Conservation (phyloP, 2,329 filamentous ascomycete genomes). For the Hymenoscyphus salicellus region DNA sequence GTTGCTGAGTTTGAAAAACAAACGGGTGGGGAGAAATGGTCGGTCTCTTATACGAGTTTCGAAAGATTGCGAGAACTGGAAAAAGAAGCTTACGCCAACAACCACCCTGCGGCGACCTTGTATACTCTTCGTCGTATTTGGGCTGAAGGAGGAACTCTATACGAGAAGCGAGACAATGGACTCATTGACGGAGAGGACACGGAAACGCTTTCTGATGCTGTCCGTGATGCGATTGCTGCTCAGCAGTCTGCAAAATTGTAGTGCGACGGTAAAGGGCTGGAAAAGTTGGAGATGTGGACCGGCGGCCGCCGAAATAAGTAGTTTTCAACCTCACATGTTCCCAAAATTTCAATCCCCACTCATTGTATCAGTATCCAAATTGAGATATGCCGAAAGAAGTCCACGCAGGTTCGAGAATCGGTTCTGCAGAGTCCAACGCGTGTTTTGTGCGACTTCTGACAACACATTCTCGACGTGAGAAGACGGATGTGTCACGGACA, state of each 20-base stretch:
- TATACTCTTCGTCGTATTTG: conserved; percentile 68
- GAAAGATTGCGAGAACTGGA: conserved; percentile 54
- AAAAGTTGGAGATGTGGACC: too few relatives aligned
- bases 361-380: too few relatives aligned
- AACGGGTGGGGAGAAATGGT: conserved; percentile 42
- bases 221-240: conserved; percentile 36
- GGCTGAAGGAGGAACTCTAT: conserved; percentile 69
- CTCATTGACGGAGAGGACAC: conserved; percentile 51
- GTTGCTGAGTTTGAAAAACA: conserved; percentile 37
- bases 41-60: conserved; percentile 29
- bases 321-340: too few relatives aligned
- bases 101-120: conserved; percentile 49
- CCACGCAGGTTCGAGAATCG: too few relatives aligned
- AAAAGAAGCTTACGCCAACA: conserved; percentile 54
- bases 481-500: too few relatives aligned
- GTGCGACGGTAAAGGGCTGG: neutral
- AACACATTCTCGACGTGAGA: too few relatives aligned
- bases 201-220: conserved; percentile 51
- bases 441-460: too few relatives aligned
- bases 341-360: too few relatives aligned
- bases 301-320: too few relatives aligned
- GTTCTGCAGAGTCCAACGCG: too few relatives aligned
- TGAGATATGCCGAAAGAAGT: too few relatives aligned
- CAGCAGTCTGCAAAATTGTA: conserved; percentile 7
- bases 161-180: conserved; percentile 65